Base-by-base conservation (phyloP, 2,329 filamentous ascomycete species). In the Coleophoma cylindrospora region DNA sequence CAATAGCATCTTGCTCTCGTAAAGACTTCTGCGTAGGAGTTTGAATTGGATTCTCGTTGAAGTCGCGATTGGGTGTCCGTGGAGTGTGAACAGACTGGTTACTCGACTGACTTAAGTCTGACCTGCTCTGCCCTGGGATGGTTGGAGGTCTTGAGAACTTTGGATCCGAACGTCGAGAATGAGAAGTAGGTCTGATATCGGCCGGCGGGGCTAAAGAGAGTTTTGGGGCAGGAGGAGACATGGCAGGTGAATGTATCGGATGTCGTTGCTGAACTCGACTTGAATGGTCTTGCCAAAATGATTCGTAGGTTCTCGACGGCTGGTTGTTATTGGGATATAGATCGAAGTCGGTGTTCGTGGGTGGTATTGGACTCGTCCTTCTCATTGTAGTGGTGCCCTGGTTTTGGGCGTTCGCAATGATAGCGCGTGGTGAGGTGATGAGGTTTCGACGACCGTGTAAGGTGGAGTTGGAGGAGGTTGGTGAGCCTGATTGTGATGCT, bases 1-100 rank as follows among this genome's bases (percentile, higher is more conserved):
- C 88, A 43, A 92, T 83, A 6, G 89, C 89, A 60, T 92, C 89
- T 61, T 91, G 87, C 63, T 94, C 89, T 47, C 87, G 80, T 9
- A 80, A 71, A 19, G 82, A 83, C 55, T 88, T 84, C 50, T 84
- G 84, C 1, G 84, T 57, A 22, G 64, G 84, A 32, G 86, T 87
- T 53, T 83, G 83, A 4, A 87, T 69, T 14, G 50, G 19, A 11
- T 43, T 33, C 38, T 54, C 55, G 10, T 58, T 55, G 15, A 53
- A 52, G n/a, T 58, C 51, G 50, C 54, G 27, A 40, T 50, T 32
- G 9, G 61, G 60, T 34, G 63, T 64, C 47, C 54, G 57, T 13
- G 64, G 62, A 22, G 54, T 57, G 22, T 60, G 51, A 15, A 51
- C 50, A 21, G 54, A 52, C 8, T 57, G 56, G 3, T 60, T 57